phyloP scores from a whole-genome alignment of 768 basidiomycete genomes.

The Macrolepiota albuminosa region DNA sequence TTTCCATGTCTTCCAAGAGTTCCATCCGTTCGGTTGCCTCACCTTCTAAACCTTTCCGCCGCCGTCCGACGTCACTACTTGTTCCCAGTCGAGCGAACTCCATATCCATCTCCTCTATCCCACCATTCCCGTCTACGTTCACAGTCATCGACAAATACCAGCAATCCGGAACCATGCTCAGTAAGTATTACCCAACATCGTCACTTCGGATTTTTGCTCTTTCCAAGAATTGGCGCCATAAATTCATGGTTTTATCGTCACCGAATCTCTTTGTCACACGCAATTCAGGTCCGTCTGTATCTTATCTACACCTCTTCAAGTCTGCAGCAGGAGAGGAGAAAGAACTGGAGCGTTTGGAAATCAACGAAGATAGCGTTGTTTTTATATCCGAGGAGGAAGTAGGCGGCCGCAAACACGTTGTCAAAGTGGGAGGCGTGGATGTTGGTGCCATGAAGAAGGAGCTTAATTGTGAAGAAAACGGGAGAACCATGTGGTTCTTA shows the following conservation, averaged over 20 bases:
- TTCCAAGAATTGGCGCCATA: conserved; percentile 66
- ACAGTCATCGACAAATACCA: conserved; percentile 47
- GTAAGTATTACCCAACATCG: conserved; percentile 65
- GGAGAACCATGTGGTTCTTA: conserved; percentile 63
- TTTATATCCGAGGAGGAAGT: conserved; percentile 63
- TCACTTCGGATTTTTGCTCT: conserved; percentile 71
- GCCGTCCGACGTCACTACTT: conserved; percentile 34
- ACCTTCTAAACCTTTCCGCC: conserved; percentile 20
- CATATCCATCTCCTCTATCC: conserved; percentile 34
- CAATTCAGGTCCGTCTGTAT: conserved; percentile 35
- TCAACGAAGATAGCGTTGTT: conserved; percentile 72
- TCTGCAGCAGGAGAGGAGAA: conserved; percentile 49
- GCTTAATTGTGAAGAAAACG: conserved; percentile 42
- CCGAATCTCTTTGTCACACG: conserved; percentile 34
- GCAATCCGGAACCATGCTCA: conserved; percentile 48
- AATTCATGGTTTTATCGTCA: conserved; percentile 56
- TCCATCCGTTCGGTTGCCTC: conserved; percentile 30
- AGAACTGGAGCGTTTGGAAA: conserved; percentile 71
- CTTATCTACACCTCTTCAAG: conserved; percentile 76
- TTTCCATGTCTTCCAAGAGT: conserved; percentile 22
- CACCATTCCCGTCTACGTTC: conserved; percentile 60
- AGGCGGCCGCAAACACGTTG: conserved; percentile 44
- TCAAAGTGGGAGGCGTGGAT: conserved; percentile 66
- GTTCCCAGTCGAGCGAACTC: conserved; percentile 34
- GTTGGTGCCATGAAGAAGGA: conserved; percentile 45